Evolutionary conservation across 768 basidiomycete genomes (phyloP).

Genomic region (Tricholoma furcatifolium): DNA sequence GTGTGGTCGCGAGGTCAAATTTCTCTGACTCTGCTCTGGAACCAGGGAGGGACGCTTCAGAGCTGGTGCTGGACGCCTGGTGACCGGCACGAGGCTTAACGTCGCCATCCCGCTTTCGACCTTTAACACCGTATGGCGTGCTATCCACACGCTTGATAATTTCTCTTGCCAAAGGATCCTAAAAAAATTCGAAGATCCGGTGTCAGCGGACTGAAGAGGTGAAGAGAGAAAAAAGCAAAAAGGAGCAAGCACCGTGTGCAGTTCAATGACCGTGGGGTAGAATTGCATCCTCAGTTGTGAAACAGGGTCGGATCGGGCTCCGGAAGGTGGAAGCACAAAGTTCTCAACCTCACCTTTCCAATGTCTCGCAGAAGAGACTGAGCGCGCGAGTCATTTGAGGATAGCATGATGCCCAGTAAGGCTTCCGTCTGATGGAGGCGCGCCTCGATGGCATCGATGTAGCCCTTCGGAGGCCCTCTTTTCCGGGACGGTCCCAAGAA

Average conservation of each 20-base stretch:
- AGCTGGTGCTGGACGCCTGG: conserved; percentile 15
- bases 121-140: conserved; percentile 75
- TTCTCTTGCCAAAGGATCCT: conserved; percentile 79
- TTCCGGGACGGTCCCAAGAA: conserved; percentile 79
- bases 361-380: conserved; percentile 48
- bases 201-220: not conserved
- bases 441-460: conserved; percentile 93
- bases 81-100: conserved; percentile 20
- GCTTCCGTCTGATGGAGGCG: conserved; percentile 91
- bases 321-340: not conserved
- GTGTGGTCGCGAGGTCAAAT: conserved; percentile 54
- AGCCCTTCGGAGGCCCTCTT: conserved; percentile 89
- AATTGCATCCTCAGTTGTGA: not conserved
- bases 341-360: conserved; percentile 41
- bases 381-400: conserved; percentile 41
- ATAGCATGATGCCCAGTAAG: conserved; percentile 76
- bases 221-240: not conserved
- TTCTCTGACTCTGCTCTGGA: conserved; percentile 24
- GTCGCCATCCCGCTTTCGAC: conserved; percentile 50
- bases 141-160: conserved; percentile 82
- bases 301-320: conserved; percentile 10
- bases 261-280: not conserved
- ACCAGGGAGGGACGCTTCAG: conserved; percentile 21
- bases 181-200: conserved; percentile 16
- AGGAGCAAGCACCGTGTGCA: not conserved